Evolutionary conservation across 768 basidiomycete genomes (phyloP).

Genomic region (Termitomyces sp.): DNA sequence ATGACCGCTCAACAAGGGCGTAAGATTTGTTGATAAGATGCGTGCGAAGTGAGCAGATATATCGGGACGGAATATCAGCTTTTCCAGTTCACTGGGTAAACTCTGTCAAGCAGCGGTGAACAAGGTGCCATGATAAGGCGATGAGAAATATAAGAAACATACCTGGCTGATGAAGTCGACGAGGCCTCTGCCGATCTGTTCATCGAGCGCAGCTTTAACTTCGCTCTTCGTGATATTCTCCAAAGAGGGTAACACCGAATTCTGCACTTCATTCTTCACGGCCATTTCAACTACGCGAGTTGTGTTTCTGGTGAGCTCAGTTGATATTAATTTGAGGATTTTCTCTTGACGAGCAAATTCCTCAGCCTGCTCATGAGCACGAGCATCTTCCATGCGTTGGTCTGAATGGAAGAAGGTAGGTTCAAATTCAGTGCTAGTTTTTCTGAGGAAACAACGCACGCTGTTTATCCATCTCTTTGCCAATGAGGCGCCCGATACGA

Average conservation of each 20-base stretch:
- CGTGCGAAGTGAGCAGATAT: slow-evolving; percentile 76
- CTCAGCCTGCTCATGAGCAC: slow-evolving; percentile 72
- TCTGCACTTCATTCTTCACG: slow-evolving; percentile 82
- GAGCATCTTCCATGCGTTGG: slow-evolving; percentile 80
- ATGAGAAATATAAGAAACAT: slow-evolving; percentile 21
- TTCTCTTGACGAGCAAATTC: slow-evolving; percentile 87
- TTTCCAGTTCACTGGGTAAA: slow-evolving; percentile 78
- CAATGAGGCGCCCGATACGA: slow-evolving; percentile 75
- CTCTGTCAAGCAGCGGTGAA: slow-evolving; percentile 42
- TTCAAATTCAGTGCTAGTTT: neutral
- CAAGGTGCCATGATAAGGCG: neutral
- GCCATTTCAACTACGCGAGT: slow-evolving; percentile 88
- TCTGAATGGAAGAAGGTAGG: slow-evolving; percentile 42
- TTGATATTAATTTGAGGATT: slow-evolving; percentile 85
- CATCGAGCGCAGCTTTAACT: slow-evolving; percentile 74
- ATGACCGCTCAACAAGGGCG: slow-evolving; percentile 76
- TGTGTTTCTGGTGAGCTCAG: slow-evolving; percentile 83
- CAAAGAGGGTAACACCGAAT: slow-evolving; percentile 77
- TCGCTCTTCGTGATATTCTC: slow-evolving; percentile 82
- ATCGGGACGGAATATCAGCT: slow-evolving; percentile 72
- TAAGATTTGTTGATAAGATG: slow-evolving; percentile 67
- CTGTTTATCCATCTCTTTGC: slow-evolving; percentile 89
- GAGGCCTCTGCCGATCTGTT: slow-evolving; percentile 73
- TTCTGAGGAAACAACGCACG: slow-evolving; percentile 47
- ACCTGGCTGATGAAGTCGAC: slow-evolving; percentile 76